These are phyloP conservation scores for Moesziomyces sp. DNA, from an alignment of 1,284 basidiomycete genomes.

Conservation along the genomic window DNA sequence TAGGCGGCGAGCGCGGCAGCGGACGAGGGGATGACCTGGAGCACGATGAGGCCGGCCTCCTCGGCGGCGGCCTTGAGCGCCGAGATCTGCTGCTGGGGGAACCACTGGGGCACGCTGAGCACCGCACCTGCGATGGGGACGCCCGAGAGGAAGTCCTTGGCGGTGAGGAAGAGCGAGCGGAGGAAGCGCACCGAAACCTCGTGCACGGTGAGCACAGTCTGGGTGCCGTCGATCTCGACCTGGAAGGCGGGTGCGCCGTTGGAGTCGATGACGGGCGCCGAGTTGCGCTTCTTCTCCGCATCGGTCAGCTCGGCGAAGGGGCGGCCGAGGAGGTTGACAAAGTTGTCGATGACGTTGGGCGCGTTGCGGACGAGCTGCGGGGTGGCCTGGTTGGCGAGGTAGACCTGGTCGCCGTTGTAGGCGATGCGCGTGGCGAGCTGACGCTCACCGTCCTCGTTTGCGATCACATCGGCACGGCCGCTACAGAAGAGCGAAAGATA, in stretches of 20 bases:
- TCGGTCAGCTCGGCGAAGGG: conserved; percentile 81
- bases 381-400: conserved; percentile 95
- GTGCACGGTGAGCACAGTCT: conserved; percentile 79
- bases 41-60: conserved; percentile 80
- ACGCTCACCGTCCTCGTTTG: conserved; percentile 97
- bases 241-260: conserved; percentile 72
- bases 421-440: conserved; percentile 96
- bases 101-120: conserved; percentile 82
- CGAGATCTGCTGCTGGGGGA: conserved; percentile 76
- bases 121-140: conserved; percentile 83
- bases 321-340: conserved; percentile 92
- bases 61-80: conserved; percentile 80
- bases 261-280: conserved; percentile 83
- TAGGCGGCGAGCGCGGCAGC: conserved; percentile 77
- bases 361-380: conserved; percentile 95
- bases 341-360: conserved; percentile 91
- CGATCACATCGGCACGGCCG: conserved; percentile 74
- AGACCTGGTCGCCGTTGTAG: conserved; percentile 77
- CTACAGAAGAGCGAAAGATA: conserved; percentile 10
- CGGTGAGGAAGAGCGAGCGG: conserved; percentile 83
- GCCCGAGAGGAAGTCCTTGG: conserved; percentile 88
- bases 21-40: conserved; percentile 82
- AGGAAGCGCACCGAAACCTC: conserved; percentile 90
- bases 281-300: conserved; percentile 77
- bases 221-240: conserved; percentile 80